Percentiles rank a stretch among this genome's conserved stretches.
phyloP scores from a whole-genome alignment of 2,329 filamentous ascomycete species.

The Pleochaeta shiraiana region DNA sequence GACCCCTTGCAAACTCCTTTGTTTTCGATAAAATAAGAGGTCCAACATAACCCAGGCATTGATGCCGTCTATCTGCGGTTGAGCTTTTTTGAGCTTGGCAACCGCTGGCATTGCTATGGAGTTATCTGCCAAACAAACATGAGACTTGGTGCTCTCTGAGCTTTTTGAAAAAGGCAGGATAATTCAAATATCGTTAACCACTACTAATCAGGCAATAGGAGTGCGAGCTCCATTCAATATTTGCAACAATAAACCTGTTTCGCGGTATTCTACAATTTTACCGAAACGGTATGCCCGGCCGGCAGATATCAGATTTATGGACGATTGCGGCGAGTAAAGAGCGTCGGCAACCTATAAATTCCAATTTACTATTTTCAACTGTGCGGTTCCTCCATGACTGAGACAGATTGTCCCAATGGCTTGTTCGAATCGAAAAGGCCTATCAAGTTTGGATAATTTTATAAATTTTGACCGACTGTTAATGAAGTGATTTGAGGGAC shows the following conservation, averaged over 20 bases:
- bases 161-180: not conserved
- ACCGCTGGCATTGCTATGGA: not conserved
- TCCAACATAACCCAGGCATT: not conserved
- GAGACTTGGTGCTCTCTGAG: not conserved
- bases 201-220: not conserved
- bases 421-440: not conserved
- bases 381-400: not conserved
- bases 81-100: not conserved
- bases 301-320: not conserved
- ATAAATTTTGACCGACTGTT: not conserved
- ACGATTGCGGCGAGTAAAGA: slow-evolving; percentile 1
- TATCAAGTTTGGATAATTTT: not conserved
- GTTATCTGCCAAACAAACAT: not conserved
- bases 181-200: not conserved
- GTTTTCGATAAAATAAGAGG: slow-evolving; percentile 1
- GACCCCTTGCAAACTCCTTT: not conserved
- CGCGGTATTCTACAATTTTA: not conserved
- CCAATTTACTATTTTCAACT: not conserved
- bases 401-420: not conserved
- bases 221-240: not conserved
- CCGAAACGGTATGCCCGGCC: not conserved
- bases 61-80: not conserved
- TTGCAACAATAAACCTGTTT: not conserved
- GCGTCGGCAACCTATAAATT: not conserved
- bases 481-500: slow-evolving; percentile 1